Conservation (phyloP, 1,284 basidiomycete species). For the Puccinia novopanici region DNA sequence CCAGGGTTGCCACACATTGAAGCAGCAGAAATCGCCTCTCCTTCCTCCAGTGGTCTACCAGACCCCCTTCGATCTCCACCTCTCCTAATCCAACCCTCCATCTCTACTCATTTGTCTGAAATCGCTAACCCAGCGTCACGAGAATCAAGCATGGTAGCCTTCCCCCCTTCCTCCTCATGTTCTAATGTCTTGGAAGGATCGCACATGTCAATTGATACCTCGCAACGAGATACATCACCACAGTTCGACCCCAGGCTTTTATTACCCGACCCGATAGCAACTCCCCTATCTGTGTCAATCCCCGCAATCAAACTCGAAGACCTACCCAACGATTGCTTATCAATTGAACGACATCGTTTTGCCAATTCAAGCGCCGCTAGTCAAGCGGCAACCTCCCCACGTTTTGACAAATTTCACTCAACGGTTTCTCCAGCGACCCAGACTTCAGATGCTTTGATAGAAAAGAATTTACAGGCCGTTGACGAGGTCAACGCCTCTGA, state of each 20-base stretch:
- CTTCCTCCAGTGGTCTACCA: conserved; percentile 17
- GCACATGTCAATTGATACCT: background rate
- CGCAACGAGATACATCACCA: conserved; percentile 19
- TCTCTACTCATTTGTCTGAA: conserved; percentile 5
- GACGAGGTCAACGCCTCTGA: background rate
- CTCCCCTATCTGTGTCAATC: conserved; percentile 29
- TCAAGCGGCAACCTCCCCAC: conserved; percentile 41
- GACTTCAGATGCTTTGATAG: conserved; percentile 19
- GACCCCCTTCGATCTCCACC: conserved; percentile 48
- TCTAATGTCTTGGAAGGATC: conserved; percentile 27
- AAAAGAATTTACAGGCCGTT: conserved; percentile 16
- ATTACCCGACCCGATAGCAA: conserved; percentile 41
- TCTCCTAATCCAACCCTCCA: background rate
- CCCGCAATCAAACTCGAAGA: conserved; percentile 45
- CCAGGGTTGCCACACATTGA: conserved; percentile 49
- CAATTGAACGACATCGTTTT: conserved; percentile 14
- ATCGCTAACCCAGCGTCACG: conserved; percentile 13
- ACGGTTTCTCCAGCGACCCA: background rate
- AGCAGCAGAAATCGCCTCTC: conserved; percentile 19
- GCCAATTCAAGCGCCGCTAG: conserved; percentile 30
- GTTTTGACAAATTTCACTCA: conserved; percentile 14
- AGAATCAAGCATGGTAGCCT: conserved; percentile 37
- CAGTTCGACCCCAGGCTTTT: conserved; percentile 5
- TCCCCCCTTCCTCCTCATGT: conserved; percentile 37
- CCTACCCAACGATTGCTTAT: conserved; percentile 25